These are phyloP conservation scores for Bacterosira constricta DNA, from an alignment of 108 stramenopile genomes.

Conservation along the genomic window DNA sequence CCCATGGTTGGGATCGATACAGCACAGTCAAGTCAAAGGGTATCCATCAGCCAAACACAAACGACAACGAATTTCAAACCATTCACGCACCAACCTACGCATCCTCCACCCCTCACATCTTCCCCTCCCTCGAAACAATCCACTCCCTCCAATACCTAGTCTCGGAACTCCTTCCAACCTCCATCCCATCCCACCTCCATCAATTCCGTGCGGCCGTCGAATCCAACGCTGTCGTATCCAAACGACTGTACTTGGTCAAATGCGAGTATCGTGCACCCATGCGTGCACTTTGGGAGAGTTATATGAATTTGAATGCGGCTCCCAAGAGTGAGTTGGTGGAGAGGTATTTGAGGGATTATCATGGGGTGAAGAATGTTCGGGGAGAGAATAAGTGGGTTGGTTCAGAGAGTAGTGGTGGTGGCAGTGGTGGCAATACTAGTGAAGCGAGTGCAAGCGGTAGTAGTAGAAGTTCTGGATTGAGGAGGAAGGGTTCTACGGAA, in stretches of 20 bases:
- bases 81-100: constrained; percentile 38
- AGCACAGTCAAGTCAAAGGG: neutral
- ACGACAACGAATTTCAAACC: too few relatives aligned
- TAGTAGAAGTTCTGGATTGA: neutral
- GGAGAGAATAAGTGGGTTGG: neutral
- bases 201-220: constrained; percentile 82
- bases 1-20: constrained; percentile 44
- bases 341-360: constrained; percentile 42
- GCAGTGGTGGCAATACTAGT: neutral
- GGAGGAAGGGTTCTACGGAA: constrained; percentile 22
- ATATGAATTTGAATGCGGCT: constrained; percentile 72
- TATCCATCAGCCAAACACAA: too few relatives aligned
- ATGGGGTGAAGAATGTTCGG: constrained; percentile 12
- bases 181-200: constrained; percentile 63
- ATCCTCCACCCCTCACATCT: constrained; percentile 38
- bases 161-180: constrained; percentile 26
- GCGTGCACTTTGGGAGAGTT: constrained; percentile 84
- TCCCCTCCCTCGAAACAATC: constrained; percentile 42
- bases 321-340: constrained; percentile 77
- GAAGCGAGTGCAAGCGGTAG: neutral
- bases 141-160: constrained; percentile 45
- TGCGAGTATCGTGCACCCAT: constrained; percentile 90
- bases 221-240: constrained; percentile 75
- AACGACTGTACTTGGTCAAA: constrained; percentile 88
- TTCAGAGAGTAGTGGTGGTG: neutral